Percentiles rank a stretch among this genome's conserved stretches.
These are phyloP conservation scores for Chaetomium tenue DNA, from an alignment of 495 filamentous ascomycete species.

Conservation along the genomic window DNA sequence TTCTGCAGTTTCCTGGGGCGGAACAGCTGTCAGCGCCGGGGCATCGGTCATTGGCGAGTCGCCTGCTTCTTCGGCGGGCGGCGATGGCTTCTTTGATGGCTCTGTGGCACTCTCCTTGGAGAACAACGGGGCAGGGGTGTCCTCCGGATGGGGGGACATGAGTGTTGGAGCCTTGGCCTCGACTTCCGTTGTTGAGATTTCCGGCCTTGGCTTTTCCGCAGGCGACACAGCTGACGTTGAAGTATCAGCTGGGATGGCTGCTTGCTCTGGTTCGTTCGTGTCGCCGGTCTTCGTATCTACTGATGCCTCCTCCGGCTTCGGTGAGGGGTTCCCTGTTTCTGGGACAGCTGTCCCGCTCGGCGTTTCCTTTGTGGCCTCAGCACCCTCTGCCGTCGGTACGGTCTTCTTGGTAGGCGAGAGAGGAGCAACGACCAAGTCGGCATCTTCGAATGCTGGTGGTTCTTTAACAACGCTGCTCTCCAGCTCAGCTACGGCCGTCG, in stretches of 20 bases:
- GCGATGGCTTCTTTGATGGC: not conserved
- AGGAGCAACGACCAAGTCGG: conserved; percentile 48
- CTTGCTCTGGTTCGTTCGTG: not conserved
- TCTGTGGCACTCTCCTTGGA: conserved; percentile 29
- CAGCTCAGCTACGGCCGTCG: conserved; percentile 42
- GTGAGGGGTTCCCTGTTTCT: not conserved
- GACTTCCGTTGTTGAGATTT: not conserved
- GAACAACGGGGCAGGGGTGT: conserved; percentile 69
- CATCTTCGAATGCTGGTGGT: conserved; percentile 37
- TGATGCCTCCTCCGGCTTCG: not conserved
- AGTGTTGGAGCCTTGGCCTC: conserved; percentile 9
- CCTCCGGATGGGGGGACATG: conserved; percentile 59
- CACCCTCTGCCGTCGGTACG: not conserved
- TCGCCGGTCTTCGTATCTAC: not conserved
- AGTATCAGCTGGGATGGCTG: conserved; percentile 2
- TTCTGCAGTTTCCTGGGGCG: not conserved
- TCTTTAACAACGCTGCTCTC: conserved; percentile 40
- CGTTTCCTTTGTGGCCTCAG: conserved; percentile 3
- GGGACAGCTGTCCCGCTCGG: not conserved
- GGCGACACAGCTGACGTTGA: conserved; percentile 4
- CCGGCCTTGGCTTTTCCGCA: conserved; percentile 6
- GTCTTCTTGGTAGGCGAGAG: conserved; percentile 50
- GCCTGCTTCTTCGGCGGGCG: not conserved
- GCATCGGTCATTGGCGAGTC: conserved; percentile 4
- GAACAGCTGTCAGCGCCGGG: not conserved